Conservation (phyloP, 2,329 filamentous ascomycete species). For the Penicillium occitanis region DNA sequence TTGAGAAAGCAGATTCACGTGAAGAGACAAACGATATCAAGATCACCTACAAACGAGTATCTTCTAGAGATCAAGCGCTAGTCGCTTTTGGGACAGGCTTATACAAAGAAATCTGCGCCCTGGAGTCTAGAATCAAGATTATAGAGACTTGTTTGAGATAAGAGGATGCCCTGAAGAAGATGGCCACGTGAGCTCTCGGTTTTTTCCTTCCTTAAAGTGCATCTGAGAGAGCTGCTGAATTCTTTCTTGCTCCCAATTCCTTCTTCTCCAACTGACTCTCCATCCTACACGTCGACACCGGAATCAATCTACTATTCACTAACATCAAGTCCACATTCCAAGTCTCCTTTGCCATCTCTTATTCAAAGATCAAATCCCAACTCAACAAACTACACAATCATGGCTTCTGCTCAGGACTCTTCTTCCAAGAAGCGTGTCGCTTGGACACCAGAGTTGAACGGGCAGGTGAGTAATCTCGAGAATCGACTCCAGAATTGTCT, state of each 20-base stretch:
- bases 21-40: background rate
- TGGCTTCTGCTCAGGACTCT: background rate
- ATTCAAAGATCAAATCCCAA: background rate
- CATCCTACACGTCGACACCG: background rate
- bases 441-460: background rate
- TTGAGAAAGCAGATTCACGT: slow-evolving; percentile 5
- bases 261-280: background rate
- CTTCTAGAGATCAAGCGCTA: background rate
- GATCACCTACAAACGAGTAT: background rate
- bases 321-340: background rate
- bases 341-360: background rate
- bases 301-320: background rate
- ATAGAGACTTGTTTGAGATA: background rate
- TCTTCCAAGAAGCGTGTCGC: background rate
- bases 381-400: background rate
- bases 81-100: background rate
- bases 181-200: background rate
- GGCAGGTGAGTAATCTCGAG: background rate
- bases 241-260: background rate
- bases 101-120: background rate
- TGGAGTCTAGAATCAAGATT: background rate
- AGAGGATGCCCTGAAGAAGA: background rate
- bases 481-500: background rate
- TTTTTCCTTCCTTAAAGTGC: background rate
- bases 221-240: background rate